Base-by-base conservation (phyloP, 306 rosid genomes). In the Ormosia semicastrata region DNA sequence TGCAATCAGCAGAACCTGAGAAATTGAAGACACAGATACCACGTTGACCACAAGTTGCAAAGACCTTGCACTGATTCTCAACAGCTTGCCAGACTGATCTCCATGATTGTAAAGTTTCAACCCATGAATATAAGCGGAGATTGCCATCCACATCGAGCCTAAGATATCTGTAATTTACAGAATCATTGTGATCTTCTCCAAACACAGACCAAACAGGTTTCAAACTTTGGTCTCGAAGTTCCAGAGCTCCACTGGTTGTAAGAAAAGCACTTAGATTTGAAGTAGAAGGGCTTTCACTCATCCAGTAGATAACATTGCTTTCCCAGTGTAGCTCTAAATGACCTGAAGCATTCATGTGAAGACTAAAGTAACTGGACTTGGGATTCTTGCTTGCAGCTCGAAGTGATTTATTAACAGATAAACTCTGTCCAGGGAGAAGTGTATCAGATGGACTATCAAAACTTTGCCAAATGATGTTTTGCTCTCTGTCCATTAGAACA, bases 111-210 rank as follows among this genome's bases (percentile, higher is more conserved):
- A 81, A 71, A 47, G 81, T 75, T 77, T 89, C 89, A n/a, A 34
- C n/a, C 97, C 97, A 92, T 2, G 97, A 92, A 80, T 89, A 90
- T 34, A 92, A 75, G n/a, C 97, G 86, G 29, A 92, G 88, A 88
- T 92, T 90, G 40, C 97, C 97, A 83, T 92, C 97, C 50, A 77
- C 85, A 70, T 92, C 91, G 3, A 92, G 87, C 92, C 92, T 82
- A 62, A 92, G 93, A 80, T 78, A 89, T 6, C 92, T 83, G 73
- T 85, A 88, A 14, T 5, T 84, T 52, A 89, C 70, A 5, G 85
- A 62, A 74, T 90, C 94, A 82, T 85, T 82, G 76, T 92, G 90
- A 68, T 90, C 97, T 64, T 85, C 91, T 41, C 91, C 94, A 73
- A 89, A 92, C 5, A 78, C 86, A 11, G 92, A 90, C 97, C 97